Base-by-base conservation (phyloP, 2,329 filamentous ascomycete genomes). In the Fusarium sp. region DNA sequence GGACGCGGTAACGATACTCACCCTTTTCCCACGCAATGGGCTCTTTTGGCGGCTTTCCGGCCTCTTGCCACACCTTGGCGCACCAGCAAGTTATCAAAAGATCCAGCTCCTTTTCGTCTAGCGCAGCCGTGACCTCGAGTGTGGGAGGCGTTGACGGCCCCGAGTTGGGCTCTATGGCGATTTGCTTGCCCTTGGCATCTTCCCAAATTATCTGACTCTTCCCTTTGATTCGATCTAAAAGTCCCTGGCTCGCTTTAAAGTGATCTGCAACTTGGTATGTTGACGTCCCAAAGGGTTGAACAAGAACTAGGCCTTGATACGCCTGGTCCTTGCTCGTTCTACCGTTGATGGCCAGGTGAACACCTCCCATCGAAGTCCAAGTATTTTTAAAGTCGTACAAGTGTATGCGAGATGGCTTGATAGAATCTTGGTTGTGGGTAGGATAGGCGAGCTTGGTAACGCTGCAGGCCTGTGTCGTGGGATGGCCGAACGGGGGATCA, bases 21-120 rank as follows among this genome's bases (percentile, higher is more conserved):
- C 46, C 31, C 46, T 50, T 50, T 31, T 50, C 30, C 46, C 46
- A 36, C 16, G 46, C 31, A 60, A 71, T 56, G 8, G 68, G 56
- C n/a, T 71, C 66, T 18, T 63, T 66, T 10, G 57, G 48, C 12
- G 72, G 64, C 6, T 56, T 62, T 36, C 64, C 62, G 1, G 69
- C 67, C 36, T 76, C 66, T 8, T 70, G 68, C 72, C 73, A 75
- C 12, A 75, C 13, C 10, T 74, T 59, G 4, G 73, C 74, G 53
- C 67, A 66, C 75, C 75, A 76, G 13, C 73, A 73, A 1, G 72
- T 61, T 2, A 77, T 74, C 34, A 77, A 39, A 6, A 77, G 59
- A 63, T 77, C 75, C 27, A 75, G 48, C 7, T 67, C 62, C 44
- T 67, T 75, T 36, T 73, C 70, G 1, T 66, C 65, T 18, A 76